Evolutionary conservation across 345 rosid genomes (phyloP), one percentile per base, ranked within the genome.

Genomic region (Pugionium dolabratum): DNA sequence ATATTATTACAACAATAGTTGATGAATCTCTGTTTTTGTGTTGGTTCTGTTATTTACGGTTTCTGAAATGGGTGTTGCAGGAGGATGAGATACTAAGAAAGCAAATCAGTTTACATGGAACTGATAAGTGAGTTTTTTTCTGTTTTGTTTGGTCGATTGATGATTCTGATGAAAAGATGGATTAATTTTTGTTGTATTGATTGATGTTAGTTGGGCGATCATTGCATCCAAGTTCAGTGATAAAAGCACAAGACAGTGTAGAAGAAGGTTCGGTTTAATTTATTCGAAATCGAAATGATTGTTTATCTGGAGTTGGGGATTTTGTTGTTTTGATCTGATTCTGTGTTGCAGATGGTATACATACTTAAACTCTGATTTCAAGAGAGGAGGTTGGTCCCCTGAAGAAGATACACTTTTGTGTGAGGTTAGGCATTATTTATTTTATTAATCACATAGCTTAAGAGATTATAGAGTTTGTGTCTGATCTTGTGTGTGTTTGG

Each of bases 381-480:
- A 90, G 83, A 94, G 85, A 73, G 97, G 99, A 6, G 99, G 97
- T 44, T 94, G 99, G 99, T 85, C 97, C 48, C 96, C 96, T 6
- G 97, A 94, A 71, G 99, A 90, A 84, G 99, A 94, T 69, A 71
- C 88, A 76, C 91, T 94, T 9, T 76, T 94, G 59, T 94, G 99
- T 59, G 96, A 94, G 99, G 98, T 89, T 62, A 26, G 54, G 40
- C 34, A 40, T 62, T 18, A 18, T 18, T 18, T 18, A 18, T 40
- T 1, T 37, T 28, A 18, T 18, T 42, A 2, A 55, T 71, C 5
- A 50, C 2, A 57, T 34, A 33, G 36, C 25, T 54, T 11, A 25
- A 57, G 39, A 33, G 3, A 6, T 33, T 4, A 0, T 60, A 40
- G 45, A 41, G 53, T 62, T 30, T 75, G 65, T 50, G 51, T 33